Evolutionary conservation across 352 stramenopile genomes (phyloP).

Genomic region (Phytophthora palmivora): DNA sequence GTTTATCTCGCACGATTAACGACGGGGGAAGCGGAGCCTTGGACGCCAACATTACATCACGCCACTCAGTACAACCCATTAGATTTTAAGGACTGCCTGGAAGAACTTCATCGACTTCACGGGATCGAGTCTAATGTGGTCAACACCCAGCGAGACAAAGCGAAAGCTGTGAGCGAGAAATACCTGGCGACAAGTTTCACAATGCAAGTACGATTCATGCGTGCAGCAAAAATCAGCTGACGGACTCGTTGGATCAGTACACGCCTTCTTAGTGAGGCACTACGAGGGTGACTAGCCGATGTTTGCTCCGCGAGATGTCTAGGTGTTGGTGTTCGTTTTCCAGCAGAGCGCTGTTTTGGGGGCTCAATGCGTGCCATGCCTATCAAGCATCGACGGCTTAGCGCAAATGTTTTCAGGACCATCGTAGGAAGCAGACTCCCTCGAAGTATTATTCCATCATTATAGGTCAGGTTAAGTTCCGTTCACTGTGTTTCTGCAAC

Average conservation of each 20-base stretch:
- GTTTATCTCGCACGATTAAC: constrained; percentile 81
- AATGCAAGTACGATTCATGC: constrained; percentile 56
- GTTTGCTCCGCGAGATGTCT: constrained; percentile 7
- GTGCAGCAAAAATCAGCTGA: constrained; percentile 48
- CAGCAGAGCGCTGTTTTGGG: constrained; percentile 10
- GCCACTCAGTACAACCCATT: constrained; percentile 77
- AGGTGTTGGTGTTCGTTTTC: constrained; percentile 8
- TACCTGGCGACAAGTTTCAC: constrained; percentile 75
- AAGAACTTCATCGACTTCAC: constrained; percentile 73
- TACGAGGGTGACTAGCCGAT: constrained; percentile 3
- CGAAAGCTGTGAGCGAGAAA: constrained; percentile 86
- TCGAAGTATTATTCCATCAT: constrained; percentile 46
- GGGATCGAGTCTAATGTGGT: constrained; percentile 66
- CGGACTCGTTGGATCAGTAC: constrained; percentile 59
- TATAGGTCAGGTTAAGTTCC: constrained; percentile 41
- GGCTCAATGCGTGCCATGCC: constrained; percentile 4
- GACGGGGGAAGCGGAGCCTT: constrained; percentile 64
- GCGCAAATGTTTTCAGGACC: constrained; percentile 18
- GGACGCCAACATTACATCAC: constrained; percentile 86
- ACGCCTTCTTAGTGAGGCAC: constrained; percentile 28
- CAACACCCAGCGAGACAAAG: constrained; percentile 72
- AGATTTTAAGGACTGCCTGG: constrained; percentile 71
- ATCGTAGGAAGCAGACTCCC: constrained; percentile 25
- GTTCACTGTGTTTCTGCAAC: constrained; percentile 2
- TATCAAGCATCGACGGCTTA: constrained; percentile 14